Evolutionary conservation across 306 rosid species (phyloP).

Genomic region (Rosa rugosa): DNA sequence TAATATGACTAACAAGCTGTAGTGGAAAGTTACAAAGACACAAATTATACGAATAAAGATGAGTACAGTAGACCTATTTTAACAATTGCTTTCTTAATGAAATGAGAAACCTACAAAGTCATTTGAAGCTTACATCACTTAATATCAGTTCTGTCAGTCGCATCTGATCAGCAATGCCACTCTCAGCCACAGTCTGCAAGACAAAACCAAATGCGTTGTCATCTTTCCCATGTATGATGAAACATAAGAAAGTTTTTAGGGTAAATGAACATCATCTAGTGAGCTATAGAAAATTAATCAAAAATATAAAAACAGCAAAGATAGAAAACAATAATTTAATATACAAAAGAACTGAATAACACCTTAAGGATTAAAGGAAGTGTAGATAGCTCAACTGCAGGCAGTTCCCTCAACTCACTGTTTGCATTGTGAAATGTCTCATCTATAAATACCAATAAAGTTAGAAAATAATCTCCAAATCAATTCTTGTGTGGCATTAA

Average conservation of each 20-base stretch:
- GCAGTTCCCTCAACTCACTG: slow-evolving; percentile 86
- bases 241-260: background rate
- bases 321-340: background rate
- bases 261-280: background rate
- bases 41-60: background rate
- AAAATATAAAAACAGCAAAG: background rate
- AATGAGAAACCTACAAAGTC: slow-evolving; percentile 25
- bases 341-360: slow-evolving; percentile 26
- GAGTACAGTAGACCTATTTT: background rate
- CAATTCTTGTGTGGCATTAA: background rate
- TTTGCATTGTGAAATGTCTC: slow-evolving; percentile 75
- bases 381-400: slow-evolving; percentile 77
- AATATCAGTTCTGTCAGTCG: slow-evolving; percentile 75
- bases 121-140: slow-evolving; percentile 70
- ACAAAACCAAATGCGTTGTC: background rate
- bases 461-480: background rate
- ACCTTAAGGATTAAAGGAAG: slow-evolving; percentile 91
- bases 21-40: background rate
- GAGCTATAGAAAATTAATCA: background rate
- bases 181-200: slow-evolving; percentile 79
- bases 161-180: slow-evolving; percentile 87
- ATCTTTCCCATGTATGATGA: background rate
- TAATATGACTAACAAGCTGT: background rate
- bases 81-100: background rate
- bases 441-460: slow-evolving; percentile 36